Percentiles rank a stretch among this genome's conserved stretches.
Evolutionary conservation across 768 basidiomycete species (phyloP).

Genomic region (Phaffia australis): DNA sequence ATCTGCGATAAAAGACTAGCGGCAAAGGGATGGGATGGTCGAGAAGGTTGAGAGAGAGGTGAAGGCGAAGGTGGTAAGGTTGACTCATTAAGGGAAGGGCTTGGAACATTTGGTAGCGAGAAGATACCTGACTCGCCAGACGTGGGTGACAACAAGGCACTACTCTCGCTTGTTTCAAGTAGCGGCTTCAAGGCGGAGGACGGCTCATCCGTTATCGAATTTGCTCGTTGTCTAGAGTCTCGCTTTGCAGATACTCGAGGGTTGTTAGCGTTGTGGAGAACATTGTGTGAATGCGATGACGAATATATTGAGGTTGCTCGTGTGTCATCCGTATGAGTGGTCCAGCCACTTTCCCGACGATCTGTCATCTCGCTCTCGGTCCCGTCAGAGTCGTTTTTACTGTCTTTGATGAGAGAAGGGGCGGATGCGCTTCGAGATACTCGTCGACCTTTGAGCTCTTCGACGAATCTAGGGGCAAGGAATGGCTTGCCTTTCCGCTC

Average conservation of each 20-base stretch:
- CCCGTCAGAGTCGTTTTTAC: conserved; percentile 37
- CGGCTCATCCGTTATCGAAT: too few relatives aligned
- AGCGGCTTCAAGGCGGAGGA: too few relatives aligned
- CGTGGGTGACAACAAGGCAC: not conserved
- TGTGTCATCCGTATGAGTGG: conserved; percentile 50
- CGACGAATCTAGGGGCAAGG: conserved; percentile 36
- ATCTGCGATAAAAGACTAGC: conserved; percentile 8
- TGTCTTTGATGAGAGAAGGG: conserved; percentile 28
- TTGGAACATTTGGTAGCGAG: not conserved
- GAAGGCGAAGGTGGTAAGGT: not conserved
- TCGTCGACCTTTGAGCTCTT: conserved; percentile 32
- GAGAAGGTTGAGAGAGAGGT: not conserved
- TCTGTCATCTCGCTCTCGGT: conserved; percentile 47
- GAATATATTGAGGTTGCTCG: conserved; percentile 51
- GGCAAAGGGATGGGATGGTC: conserved; percentile 3
- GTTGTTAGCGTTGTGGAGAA: too few relatives aligned
- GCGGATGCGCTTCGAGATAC: conserved; percentile 34
- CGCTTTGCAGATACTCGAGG: too few relatives aligned
- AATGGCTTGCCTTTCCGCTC: conserved; percentile 29
- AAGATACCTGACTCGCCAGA: not conserved
- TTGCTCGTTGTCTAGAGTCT: too few relatives aligned
- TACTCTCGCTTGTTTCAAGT: too few relatives aligned
- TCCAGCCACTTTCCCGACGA: conserved; percentile 43
- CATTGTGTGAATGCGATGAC: conserved; percentile 7
- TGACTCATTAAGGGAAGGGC: not conserved